Conservation (phyloP, 345 rosid species). For the Salix udensis region DNA sequence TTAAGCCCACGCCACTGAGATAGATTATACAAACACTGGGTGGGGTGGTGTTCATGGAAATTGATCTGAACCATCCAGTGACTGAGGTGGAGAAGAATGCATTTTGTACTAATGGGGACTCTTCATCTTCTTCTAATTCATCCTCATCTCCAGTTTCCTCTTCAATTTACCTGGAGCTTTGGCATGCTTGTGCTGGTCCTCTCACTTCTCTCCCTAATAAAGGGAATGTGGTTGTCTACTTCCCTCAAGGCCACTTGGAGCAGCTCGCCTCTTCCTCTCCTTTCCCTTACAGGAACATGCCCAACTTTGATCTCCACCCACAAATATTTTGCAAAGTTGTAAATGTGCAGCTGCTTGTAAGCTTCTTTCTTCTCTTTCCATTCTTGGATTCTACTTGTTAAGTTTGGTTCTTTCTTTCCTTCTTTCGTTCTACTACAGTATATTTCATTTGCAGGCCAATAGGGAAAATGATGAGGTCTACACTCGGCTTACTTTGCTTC, state of each 20-base stretch:
- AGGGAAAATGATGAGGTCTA: constrained; percentile 87
- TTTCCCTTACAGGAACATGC: constrained; percentile 63
- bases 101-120: constrained; percentile 40
- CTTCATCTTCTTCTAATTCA: constrained; percentile 48
- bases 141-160: constrained; percentile 46
- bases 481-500: constrained; percentile 68
- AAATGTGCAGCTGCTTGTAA: constrained; percentile 59
- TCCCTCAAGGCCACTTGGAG: constrained; percentile 88
- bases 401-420: neutral
- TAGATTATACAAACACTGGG: constrained; percentile 1
- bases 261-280: constrained; percentile 49
- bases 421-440: neutral
- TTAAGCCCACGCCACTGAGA: neutral
- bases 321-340: constrained; percentile 73
- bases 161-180: constrained; percentile 72
- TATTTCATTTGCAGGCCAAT: constrained; percentile 50
- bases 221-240: constrained; percentile 74
- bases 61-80: constrained; percentile 83
- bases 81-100: constrained; percentile 57
- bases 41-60: constrained; percentile 59
- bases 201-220: constrained; percentile 69
- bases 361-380: neutral
- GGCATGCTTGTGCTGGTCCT: constrained; percentile 97
- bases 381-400: constrained; percentile 1
- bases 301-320: constrained; percentile 56